Evolutionary conservation across 805 yeast species (phyloP).

Genomic region (Tetrapisispora taiwanensis): DNA sequence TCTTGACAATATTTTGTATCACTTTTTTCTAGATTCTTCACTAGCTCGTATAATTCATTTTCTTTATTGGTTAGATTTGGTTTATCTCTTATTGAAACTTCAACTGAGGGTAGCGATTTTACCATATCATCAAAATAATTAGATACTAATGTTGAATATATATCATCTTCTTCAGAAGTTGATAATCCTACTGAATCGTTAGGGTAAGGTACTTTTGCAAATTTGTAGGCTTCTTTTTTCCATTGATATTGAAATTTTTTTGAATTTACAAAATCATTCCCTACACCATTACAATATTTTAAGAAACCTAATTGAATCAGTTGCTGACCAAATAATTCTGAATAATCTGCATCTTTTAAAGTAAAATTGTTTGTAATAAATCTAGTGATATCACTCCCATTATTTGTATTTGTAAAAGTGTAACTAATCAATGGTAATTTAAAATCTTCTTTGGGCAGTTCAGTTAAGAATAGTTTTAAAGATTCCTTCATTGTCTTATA

Average conservation of each 20-base stretch:
- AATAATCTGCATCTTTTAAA: conserved; percentile 38
- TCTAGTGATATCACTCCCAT: conserved; percentile 26
- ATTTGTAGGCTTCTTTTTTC: conserved; percentile 57
- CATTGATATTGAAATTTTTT: conserved; percentile 71
- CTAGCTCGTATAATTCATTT: conserved; percentile 40
- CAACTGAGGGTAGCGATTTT: not conserved
- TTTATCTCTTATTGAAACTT: conserved; percentile 4
- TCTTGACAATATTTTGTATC: conserved; percentile 47
- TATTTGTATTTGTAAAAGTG: conserved; percentile 25
- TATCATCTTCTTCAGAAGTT: conserved; percentile 2
- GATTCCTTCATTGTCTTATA: conserved; percentile 31
- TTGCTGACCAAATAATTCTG: conserved; percentile 69
- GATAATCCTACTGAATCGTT: conserved; percentile 3
- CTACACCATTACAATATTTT: conserved; percentile 44
- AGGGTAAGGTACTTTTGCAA: conserved; percentile 32
- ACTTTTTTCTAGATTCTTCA: conserved; percentile 46
- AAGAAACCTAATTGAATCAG: conserved; percentile 51
- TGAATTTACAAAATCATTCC: conserved; percentile 66
- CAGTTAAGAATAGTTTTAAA: conserved; percentile 34
- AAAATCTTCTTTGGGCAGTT: conserved; percentile 44
- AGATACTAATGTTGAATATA: not conserved
- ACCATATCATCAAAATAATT: not conserved
- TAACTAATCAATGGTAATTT: conserved; percentile 50
- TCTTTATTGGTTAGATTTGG: conserved; percentile 27
- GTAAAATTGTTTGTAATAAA: conserved; percentile 23